These are phyloP conservation scores for Aspergillus melleus DNA, from an alignment of 2,329 filamentous ascomycete species.

Conservation along the genomic window DNA sequence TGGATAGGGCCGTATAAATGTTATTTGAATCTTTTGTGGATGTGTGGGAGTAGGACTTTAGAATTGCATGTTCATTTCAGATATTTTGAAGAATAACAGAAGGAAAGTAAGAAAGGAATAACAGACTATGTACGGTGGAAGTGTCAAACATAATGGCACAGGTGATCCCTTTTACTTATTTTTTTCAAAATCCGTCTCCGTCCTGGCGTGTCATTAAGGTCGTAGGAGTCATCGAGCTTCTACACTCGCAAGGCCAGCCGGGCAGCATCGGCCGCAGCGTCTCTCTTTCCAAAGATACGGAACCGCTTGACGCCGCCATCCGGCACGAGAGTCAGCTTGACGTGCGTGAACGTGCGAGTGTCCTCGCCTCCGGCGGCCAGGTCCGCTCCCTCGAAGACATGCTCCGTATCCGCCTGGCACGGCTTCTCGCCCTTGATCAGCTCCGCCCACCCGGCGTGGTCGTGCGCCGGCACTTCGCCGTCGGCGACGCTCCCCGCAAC, in stretches of 20 bases:
- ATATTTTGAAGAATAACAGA: not conserved
- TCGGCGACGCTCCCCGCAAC: slow-evolving; percentile 15
- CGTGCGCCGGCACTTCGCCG: slow-evolving; percentile 31
- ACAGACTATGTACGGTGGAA: slow-evolving; percentile 2
- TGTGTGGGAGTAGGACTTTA: not conserved
- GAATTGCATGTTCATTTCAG: not conserved
- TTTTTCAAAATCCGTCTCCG: not conserved
- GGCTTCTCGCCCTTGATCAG: slow-evolving; percentile 37
- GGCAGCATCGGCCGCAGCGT: not conserved
- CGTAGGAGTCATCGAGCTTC: not conserved
- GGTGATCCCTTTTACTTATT: not conserved
- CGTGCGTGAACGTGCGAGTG: slow-evolving; percentile 72
- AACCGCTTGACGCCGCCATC: slow-evolving; percentile 91
- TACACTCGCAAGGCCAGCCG: not conserved
- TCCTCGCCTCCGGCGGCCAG: slow-evolving; percentile 63
- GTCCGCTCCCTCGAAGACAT: slow-evolving; percentile 40
- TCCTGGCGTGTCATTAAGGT: not conserved
- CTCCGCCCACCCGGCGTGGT: slow-evolving; percentile 39
- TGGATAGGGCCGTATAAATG: not conserved
- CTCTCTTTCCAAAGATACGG: slow-evolving; percentile 68
- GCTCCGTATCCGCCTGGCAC: slow-evolving; percentile 43
- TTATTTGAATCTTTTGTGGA: not conserved
- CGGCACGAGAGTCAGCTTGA: slow-evolving; percentile 89
- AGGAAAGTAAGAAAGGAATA: not conserved
- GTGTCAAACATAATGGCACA: not conserved